Conservation (phyloP, 192 early-diverging fungal genomes). For the Coemansia sp. region DNA sequence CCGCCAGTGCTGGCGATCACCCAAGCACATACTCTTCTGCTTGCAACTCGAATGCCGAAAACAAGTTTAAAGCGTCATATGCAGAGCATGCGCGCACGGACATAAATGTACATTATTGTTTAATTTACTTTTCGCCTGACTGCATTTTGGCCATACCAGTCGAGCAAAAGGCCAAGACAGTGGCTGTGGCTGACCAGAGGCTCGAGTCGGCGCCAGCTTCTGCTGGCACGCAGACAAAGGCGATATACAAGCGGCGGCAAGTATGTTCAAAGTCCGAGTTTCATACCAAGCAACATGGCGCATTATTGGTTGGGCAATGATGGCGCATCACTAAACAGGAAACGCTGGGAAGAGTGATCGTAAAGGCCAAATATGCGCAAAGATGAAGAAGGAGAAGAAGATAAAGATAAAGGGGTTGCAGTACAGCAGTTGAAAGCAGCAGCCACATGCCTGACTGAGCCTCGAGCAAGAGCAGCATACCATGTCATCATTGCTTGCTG, state of each 20-base stretch:
- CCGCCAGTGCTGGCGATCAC: not conserved
- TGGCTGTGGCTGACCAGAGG: constrained; percentile 1
- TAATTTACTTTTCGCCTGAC: not conserved
- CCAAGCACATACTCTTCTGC: not conserved
- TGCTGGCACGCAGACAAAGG: not conserved
- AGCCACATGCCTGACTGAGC: constrained; percentile 8
- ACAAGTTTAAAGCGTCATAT: not conserved
- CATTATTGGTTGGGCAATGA: not conserved
- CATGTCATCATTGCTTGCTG: not conserved
- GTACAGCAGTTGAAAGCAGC: not conserved
- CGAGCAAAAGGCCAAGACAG: not conserved
- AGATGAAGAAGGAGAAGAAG: no score
- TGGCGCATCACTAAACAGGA: not conserved
- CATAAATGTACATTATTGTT: not conserved
- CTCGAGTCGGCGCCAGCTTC: not conserved
- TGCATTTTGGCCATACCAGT: not conserved
- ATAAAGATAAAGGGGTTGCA: not conserved
- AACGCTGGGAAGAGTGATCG: no score
- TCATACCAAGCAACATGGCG: no score
- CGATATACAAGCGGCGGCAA: not conserved
- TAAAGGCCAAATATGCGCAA: no score
- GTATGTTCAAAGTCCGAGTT: no score
- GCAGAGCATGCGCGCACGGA: not conserved
- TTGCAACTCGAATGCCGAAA: not conserved
- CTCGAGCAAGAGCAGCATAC: not conserved